Evolutionary conservation across 768 basidiomycete species (phyloP).

Genomic region (Amanita exitialis): DNA sequence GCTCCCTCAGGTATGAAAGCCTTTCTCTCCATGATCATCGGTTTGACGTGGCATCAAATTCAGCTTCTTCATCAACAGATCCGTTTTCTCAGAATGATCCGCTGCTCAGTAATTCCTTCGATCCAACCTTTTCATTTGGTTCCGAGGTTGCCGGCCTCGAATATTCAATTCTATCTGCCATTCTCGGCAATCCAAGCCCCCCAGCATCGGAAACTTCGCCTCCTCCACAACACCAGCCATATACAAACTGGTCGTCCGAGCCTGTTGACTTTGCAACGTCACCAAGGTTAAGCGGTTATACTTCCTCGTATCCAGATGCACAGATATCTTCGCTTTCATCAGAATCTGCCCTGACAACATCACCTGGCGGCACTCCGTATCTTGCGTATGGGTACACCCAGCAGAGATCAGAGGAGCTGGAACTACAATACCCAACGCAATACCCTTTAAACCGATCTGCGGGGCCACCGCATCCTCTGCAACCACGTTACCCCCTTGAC

Average conservation of each 20-base stretch:
- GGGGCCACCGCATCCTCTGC: conserved; percentile 32
- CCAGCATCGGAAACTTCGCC: conserved; percentile 33
- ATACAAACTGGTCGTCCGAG: conserved; percentile 35
- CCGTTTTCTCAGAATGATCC: conserved; percentile 46
- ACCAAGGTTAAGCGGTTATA: conserved; percentile 20
- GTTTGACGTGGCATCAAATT: conserved; percentile 7
- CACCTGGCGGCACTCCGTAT: conserved; percentile 30
- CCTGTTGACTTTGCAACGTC: conserved; percentile 27
- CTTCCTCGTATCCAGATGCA: conserved; percentile 25
- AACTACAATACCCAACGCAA: conserved; percentile 28
- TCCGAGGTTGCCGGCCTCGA: conserved; percentile 91
- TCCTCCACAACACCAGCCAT: conserved; percentile 27
- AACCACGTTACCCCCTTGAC: conserved; percentile 45
- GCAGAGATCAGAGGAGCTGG: conserved; percentile 25
- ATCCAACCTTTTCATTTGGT: conserved; percentile 60
- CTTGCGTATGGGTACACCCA: conserved; percentile 38
- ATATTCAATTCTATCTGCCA: conserved; percentile 88
- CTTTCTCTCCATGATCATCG: conserved; percentile 8
- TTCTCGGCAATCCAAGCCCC: conserved; percentile 72
- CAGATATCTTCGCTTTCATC: conserved; percentile 24
- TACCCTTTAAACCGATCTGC: conserved; percentile 18
- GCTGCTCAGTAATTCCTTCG: conserved; percentile 51
- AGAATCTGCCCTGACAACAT: conserved; percentile 21
- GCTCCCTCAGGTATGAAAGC: conserved; percentile 23
- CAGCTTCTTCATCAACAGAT: conserved; percentile 27